Conservation (phyloP, 441 rosid species). For the Adansonia madagascariensis region DNA sequence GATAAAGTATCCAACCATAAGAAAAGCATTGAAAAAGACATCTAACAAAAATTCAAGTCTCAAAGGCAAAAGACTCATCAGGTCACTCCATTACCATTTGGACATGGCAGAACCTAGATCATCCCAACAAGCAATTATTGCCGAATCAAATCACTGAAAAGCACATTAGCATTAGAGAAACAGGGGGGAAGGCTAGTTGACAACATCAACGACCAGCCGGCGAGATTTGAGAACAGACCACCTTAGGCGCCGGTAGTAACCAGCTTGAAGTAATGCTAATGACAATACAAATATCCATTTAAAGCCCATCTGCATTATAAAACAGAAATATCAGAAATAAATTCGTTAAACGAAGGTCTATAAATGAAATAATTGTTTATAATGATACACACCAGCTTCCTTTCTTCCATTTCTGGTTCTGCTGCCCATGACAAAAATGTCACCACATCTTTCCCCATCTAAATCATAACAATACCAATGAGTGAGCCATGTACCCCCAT, state of each 20-base stretch:
- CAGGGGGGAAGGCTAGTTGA: conserved; percentile 54
- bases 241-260: conserved; percentile 80
- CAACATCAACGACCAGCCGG: conserved; percentile 83
- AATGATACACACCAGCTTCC: conserved; percentile 72
- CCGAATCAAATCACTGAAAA: conserved; percentile 23
- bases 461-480: conserved; percentile 29
- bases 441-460: conserved; percentile 99
- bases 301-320: conserved; percentile 87
- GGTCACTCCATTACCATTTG: conserved; percentile 7
- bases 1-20: not conserved
- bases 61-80: not conserved
- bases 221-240: conserved; percentile 96
- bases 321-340: conserved; percentile 8
- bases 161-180: conserved; percentile 17
- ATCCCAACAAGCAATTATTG: conserved; percentile 42
- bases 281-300: conserved; percentile 98
- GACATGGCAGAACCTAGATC: conserved; percentile 38
- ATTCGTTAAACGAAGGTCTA: not conserved
- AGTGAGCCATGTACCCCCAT: conserved; percentile 1
- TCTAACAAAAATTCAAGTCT: not conserved
- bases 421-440: conserved; percentile 97
- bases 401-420: conserved; percentile 99
- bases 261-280: conserved; percentile 92
- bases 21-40: not conserved
- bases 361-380: not conserved